These are phyloP conservation scores for Globisporangium nunn DNA, from an alignment of 352 stramenopile genomes.

Conservation along the genomic window DNA sequence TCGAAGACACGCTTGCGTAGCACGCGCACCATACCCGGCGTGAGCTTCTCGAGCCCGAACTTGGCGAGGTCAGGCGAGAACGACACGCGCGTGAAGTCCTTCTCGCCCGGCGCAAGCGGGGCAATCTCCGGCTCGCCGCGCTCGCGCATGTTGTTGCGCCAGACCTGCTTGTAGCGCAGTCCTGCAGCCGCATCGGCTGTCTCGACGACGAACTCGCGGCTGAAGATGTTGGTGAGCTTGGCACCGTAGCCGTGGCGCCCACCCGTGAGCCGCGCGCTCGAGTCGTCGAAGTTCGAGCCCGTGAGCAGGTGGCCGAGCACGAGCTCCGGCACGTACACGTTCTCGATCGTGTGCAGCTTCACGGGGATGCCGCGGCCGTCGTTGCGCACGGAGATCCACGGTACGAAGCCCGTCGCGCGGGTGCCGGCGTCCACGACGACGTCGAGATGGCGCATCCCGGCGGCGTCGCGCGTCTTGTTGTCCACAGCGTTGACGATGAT, in stretches of 20 bases:
- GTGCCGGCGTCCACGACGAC: constrained; percentile 59
- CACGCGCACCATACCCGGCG: constrained; percentile 90
- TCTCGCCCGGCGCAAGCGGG: constrained; percentile 65
- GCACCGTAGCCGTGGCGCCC: constrained; percentile 93
- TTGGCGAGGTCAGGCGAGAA: constrained; percentile 95
- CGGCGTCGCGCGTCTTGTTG: constrained; percentile 85
- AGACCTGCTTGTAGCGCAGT: constrained; percentile 87
- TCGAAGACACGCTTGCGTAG: constrained; percentile 97
- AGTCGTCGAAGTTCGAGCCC: constrained; percentile 98
- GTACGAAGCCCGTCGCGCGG: constrained; percentile 44
- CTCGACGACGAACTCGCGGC: constrained; percentile 97
- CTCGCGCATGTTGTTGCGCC: constrained; percentile 95
- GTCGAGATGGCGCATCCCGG: constrained; percentile 66
- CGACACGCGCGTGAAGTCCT: constrained; percentile 96
- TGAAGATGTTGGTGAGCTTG: constrained; percentile 99
- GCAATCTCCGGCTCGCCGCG: constrained; percentile 81
- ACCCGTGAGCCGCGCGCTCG: constrained; percentile 95
- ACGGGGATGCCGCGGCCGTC: constrained; percentile 98
- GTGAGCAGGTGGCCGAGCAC: constrained; percentile 99
- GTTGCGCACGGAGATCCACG: constrained; percentile 96
- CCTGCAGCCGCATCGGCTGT: constrained; percentile 90
- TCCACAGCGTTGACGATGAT: constrained; percentile 99
- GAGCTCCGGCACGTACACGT: constrained; percentile 97
- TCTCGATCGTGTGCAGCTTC: constrained; percentile 94
- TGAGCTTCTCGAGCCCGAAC: constrained; percentile 95